Evolutionary conservation across 306 rosid genomes (phyloP), one percentile per base, ranked within the genome.

Genomic region (Gastrolobium villosum): DNA sequence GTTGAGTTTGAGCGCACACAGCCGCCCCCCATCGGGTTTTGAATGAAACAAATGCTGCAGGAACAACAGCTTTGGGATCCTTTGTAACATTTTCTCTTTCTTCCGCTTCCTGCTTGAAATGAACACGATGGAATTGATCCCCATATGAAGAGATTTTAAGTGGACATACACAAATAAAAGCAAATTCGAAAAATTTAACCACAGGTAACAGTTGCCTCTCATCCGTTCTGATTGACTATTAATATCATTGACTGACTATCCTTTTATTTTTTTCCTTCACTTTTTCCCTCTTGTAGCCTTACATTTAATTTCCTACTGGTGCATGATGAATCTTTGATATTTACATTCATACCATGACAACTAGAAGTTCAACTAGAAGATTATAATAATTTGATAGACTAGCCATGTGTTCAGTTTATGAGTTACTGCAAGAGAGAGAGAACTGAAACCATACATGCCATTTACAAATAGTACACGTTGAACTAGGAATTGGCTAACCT

Each of bases 11-110:
- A 87, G 99, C 95, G 45, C 93, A 94, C 45, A 94, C 91, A 13
- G 96, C 98, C n/a, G 97, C 97, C 13, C 86, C 96, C 97, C 98
- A 92, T 72, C 97, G 86, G 1, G 88, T 87, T 87, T 64, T 92
- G 84, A 94, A 94, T 10, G 97, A 94, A 72, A 94, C 99, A 81
- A 94, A 94, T 60, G 99, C 95, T 72, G 97, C 99, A 6, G 97
- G 99, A 65, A 92, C 70, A 70, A 89, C 60, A 36, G 99, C 92
- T 6, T 75, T 28, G 4, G 92, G 88, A 77, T 94, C 90, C 26
- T 82, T 83, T 13, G 49, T 7, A 62, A 94, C 88, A 70, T 64
- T 89, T 68, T 82, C 88, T 83, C 95, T 88, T 86, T 92, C 97
- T 83, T n/a, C 71, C 36, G 86, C 89, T 83, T 92, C 97, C 99